Evolutionary conservation across 2,329 filamentous ascomycete species (phyloP).

Genomic region (Xylariaceae sp.): DNA sequence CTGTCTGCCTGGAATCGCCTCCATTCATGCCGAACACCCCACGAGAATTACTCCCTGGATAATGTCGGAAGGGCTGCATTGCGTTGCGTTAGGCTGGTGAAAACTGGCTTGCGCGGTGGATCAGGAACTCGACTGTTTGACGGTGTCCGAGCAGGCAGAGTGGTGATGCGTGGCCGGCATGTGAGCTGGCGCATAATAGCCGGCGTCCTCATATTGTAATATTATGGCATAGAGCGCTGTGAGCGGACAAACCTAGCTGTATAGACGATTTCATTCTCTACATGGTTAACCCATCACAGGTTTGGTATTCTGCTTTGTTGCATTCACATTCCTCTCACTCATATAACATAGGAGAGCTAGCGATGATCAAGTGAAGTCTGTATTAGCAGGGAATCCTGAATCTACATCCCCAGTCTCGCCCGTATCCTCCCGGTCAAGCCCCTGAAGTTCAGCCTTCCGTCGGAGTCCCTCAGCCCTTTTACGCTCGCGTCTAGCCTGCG

Average conservation of each 20-base stretch:
- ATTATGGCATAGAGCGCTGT: constrained; percentile 31
- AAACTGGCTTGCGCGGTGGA: not conserved
- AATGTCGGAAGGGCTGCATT: not conserved
- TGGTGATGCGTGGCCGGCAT: constrained; percentile 2
- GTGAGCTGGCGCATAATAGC: constrained; percentile 3
- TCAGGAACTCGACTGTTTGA: not conserved
- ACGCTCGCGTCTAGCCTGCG: constrained; percentile 47
- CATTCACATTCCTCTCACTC: not conserved
- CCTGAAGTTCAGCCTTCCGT: constrained; percentile 43
- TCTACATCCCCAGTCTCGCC: constrained; percentile 19
- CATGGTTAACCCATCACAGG: not conserved
- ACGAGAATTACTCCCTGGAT: not conserved
- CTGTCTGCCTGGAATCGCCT: not conserved
- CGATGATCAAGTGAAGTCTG: constrained; percentile 25
- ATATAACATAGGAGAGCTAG: not conserved
- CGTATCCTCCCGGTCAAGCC: constrained; percentile 13
- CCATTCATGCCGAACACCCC: not conserved
- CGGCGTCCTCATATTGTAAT: constrained; percentile 28
- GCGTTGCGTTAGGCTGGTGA: not conserved
- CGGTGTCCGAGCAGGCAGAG: not conserved
- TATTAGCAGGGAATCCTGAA: constrained; percentile 25
- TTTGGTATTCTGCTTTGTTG: not conserved
- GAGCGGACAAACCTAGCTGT: constrained; percentile 20
- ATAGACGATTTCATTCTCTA: constrained; percentile 24
- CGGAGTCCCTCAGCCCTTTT: constrained; percentile 56